Evolutionary conservation across 768 basidiomycete species (phyloP), one percentile per base, ranked within the genome.

Genomic region (Agaricus blazei): DNA sequence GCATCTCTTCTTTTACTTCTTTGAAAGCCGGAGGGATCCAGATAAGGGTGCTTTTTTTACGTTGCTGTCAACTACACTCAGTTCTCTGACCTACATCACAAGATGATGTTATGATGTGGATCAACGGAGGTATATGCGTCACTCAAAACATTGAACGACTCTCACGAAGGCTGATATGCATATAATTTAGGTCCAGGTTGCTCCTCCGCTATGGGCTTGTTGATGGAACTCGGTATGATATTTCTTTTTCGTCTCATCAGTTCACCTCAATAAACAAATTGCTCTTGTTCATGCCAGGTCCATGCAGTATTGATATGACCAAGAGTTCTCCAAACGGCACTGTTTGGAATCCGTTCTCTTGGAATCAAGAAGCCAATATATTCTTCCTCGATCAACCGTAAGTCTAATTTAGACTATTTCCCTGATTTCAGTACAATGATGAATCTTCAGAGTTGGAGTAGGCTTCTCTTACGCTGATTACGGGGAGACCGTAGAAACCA

Each of bases 1-100:
- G 4, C 85, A 86, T 62, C 58, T 87, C n/a, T 86, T 85, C 64
- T 88, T 90, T 73, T 87, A 87, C 71, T 89, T 89, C 65, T 90
- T 89, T 65, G 86, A 90, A 66, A 85, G 82, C 54, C 71, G 88
- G 49, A 77, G 68, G 48, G 71, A 84, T 56, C 84, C 85, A 6
- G 76, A 76, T 27, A 77, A 70, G 54, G 83, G 54, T 48, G 23
- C 29, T 37, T 36, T 7, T 26, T 31, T 8, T 9, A 5, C 23
- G 26, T 14, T 26, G n/a, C 11, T 43, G 34, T 26, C 3, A 47
- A 48, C 7, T 43, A 19, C 40, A 9, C 28, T 6, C n/a, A 3
- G 7, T 31, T 11, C 48, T 9, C 28, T 34, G 24, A 47, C 29
- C 8, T 7, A 23, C 15, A 4, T 23, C 46, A 3, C 5, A 19